Conservation (phyloP, 345 rosid genomes). For the Psidium guajava region DNA sequence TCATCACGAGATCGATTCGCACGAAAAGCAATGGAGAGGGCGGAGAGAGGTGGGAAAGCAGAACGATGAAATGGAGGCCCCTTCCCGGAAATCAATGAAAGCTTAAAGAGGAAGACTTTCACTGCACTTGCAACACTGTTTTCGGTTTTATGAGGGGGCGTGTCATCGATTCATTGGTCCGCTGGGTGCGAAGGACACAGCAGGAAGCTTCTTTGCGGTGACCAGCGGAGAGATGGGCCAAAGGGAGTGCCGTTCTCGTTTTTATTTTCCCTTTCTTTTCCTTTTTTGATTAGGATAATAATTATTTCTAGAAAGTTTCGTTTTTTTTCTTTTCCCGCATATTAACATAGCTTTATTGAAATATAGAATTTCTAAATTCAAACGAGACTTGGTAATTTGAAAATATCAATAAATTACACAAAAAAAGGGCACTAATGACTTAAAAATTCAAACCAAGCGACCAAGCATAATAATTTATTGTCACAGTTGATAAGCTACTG, state of each 20-base stretch:
- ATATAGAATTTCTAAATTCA: neutral
- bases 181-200: neutral
- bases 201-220: neutral
- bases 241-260: neutral
- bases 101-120: neutral
- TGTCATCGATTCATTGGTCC: neutral
- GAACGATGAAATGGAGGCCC: neutral
- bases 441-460: neutral
- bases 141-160: neutral
- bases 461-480: neutral
- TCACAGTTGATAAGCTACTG: neutral
- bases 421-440: neutral
- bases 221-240: neutral
- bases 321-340: neutral
- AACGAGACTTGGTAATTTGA: neutral
- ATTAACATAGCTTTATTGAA: too few relatives aligned
- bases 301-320: neutral
- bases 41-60: neutral
- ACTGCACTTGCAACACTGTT: neutral
- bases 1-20: neutral
- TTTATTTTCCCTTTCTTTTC: neutral
- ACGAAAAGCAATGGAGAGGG: neutral
- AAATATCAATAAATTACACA: neutral
- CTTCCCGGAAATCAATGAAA: neutral
- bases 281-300: neutral